A percentile compares a stretch with the other conserved stretches of the same genome.
Conservation (phyloP, 352 stramenopile species). For the Vaucheria bursata region DNA sequence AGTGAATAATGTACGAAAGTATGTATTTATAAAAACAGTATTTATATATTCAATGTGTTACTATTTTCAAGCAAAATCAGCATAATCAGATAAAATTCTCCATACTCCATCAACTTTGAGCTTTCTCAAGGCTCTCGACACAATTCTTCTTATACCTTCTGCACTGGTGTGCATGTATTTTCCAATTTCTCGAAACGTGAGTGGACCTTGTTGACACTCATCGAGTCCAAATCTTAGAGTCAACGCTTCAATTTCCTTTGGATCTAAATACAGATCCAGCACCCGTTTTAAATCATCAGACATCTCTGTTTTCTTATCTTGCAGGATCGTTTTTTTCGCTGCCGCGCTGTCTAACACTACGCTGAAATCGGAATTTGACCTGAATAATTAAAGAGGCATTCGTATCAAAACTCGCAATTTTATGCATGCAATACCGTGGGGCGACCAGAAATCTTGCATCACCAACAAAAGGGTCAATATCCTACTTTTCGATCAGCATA, state of each 20-base stretch:
- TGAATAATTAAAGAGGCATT: no score
- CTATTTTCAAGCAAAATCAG: constrained; percentile 26
- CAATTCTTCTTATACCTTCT: constrained; percentile 39
- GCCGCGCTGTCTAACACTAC: no score
- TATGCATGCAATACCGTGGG: no score
- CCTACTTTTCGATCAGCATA: no score
- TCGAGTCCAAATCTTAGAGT: constrained; percentile 32
- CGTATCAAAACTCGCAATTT: no score
- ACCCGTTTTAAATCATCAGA: constrained; percentile 17
- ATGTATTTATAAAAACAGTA: no score
- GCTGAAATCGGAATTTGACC: no score
- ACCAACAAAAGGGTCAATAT: no score
- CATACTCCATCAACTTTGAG: constrained; percentile 28
- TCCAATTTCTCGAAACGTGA: constrained; percentile 42
- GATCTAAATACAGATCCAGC: constrained; percentile 19
- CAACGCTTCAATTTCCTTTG: constrained; percentile 18
- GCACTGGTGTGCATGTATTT: constrained; percentile 35
- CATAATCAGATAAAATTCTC: constrained; percentile 21
- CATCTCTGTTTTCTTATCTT: neutral
- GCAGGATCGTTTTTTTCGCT: no score
- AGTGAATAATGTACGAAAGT: no score
- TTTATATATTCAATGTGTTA: no score
- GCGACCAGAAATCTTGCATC: no score
- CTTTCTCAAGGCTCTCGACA: constrained; percentile 26
- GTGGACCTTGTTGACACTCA: neutral